These are phyloP conservation scores for Diaporthe citri DNA, from an alignment of 2,329 filamentous ascomycete species.

Conservation along the genomic window DNA sequence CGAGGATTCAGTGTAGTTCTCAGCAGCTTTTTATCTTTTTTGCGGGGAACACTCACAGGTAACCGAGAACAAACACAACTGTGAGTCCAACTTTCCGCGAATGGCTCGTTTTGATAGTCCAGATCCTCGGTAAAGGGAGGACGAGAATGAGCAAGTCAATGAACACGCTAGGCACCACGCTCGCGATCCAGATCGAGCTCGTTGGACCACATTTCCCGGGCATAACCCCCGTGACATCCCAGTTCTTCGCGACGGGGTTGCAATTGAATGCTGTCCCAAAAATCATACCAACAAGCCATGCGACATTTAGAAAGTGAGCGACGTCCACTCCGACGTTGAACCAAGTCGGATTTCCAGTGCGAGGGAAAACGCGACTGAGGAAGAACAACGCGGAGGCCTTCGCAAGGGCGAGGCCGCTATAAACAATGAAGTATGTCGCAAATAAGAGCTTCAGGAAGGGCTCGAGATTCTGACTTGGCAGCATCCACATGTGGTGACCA, in stretches of 20 bases:
- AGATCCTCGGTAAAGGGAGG: conserved; percentile 41
- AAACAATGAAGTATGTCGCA: neutral
- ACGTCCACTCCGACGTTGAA: neutral
- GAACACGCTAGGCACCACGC: conserved; percentile 39
- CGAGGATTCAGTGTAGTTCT: too few relatives aligned
- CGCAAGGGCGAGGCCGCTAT: neutral
- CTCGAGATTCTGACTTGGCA: neutral
- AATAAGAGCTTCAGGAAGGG: neutral
- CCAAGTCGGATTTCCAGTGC: neutral
- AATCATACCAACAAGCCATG: conserved; percentile 40
- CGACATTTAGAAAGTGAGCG: neutral
- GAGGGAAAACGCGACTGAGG: neutral
- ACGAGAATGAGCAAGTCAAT: conserved; percentile 42
- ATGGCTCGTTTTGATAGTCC: conserved; percentile 37
- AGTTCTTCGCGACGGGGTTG: conserved; percentile 8
- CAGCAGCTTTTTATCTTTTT: too few relatives aligned
- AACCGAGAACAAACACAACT: conserved; percentile 41
- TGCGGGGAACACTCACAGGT: conserved; percentile 31
- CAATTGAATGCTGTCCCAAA: conserved; percentile 41
- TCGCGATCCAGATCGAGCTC: conserved; percentile 30
- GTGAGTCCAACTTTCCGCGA: conserved; percentile 37
- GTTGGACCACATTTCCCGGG: conserved; percentile 11
- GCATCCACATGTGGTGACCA: neutral
- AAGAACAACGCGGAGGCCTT: neutral
- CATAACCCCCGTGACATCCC: neutral